Evolutionary conservation across 805 yeast species (phyloP), one percentile per base, ranked within the genome.

Genomic region (Tetrapisispora nanseiensis): DNA sequence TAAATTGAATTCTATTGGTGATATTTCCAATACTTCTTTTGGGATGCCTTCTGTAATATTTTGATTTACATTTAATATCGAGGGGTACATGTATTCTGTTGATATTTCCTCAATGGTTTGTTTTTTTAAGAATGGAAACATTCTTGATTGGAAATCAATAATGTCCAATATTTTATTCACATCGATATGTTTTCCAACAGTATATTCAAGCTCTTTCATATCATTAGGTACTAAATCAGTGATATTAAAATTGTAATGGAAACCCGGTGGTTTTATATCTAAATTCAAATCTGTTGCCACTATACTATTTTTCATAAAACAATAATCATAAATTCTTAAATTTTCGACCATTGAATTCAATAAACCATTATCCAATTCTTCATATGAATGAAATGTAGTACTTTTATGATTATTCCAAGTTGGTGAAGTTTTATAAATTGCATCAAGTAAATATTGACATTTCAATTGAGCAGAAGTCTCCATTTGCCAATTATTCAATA

Each of bases 71-170:
- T 53, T 40, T 3, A 37, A 37, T 7, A 58, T 45, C 3, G 40
- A 30, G 10, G 65, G 63, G 55, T 57, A 54, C 16, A 53, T 23
- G 13, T 47, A 27, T 10, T 28, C n/a, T 21, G 37, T 28, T 21
- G 7, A 45, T 42, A 15, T 33, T 27, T 46, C 43, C 15, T 35
- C 31, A 31, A 22, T 3, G 9, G 28, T 16, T 16, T 12, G 18
- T 27, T 29, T 21, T 21, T 38, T 42, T 26, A 59, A 37, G 41
- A 57, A 59, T 13, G 63, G 63, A 34, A 56, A 59, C 51, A 57
- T 46, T 37, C 59, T 50, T 5, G 26, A 22, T 34, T 51, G 48
- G 22, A 48, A 50, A 40, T 55, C 59, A 11, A 30, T 16, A 8
- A 29, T n/a, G 8, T n/a, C 6, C 13, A n/a, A n/a, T 9, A 29